A percentile compares a stretch with the other conserved stretches of the same genome.
phyloP scores from a whole-genome alignment of 257 asterid genomes.

The Capsicum rhomboideum region DNA sequence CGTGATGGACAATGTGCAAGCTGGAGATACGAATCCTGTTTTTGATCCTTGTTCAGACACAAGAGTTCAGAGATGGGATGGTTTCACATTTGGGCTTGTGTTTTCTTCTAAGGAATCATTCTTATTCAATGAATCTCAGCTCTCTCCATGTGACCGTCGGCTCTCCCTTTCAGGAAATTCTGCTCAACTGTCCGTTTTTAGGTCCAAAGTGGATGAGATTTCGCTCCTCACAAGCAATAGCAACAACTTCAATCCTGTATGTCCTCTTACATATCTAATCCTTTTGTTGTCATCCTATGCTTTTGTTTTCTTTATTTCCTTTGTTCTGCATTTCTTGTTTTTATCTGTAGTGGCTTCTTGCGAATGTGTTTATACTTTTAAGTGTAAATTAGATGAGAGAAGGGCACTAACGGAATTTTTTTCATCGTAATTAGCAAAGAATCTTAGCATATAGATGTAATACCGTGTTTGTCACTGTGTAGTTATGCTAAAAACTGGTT shows the following conservation, averaged over 20 bases:
- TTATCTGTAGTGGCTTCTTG: neutral
- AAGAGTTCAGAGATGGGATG: conserved; percentile 57
- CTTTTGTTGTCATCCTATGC: neutral
- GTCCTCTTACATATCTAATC: neutral
- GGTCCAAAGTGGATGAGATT: conserved; percentile 91
- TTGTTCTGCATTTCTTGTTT: too few relatives aligned
- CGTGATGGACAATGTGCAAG: conserved; percentile 23
- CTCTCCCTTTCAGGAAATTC: conserved; percentile 39
- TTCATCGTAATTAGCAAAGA: neutral
- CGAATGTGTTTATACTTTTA: neutral
- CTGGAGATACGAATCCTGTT: conserved; percentile 50
- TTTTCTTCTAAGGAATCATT: conserved; percentile 62
- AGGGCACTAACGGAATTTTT: neutral
- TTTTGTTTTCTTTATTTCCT: too few relatives aligned
- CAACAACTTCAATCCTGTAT: conserved; percentile 46
- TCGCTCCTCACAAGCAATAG: conserved; percentile 76
- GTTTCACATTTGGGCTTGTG: conserved; percentile 77
- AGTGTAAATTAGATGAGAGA: neutral
- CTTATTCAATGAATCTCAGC: conserved; percentile 73
- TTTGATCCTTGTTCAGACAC: conserved; percentile 77
- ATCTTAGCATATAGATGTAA: neutral
- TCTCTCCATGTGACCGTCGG: conserved; percentile 86
- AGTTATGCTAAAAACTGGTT: neutral
- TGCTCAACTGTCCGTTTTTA: conserved; percentile 57
- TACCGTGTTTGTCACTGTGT: neutral